These are phyloP conservation scores for Colletotrichum sp. DNA, from an alignment of 2,329 filamentous ascomycete species.

Conservation along the genomic window DNA sequence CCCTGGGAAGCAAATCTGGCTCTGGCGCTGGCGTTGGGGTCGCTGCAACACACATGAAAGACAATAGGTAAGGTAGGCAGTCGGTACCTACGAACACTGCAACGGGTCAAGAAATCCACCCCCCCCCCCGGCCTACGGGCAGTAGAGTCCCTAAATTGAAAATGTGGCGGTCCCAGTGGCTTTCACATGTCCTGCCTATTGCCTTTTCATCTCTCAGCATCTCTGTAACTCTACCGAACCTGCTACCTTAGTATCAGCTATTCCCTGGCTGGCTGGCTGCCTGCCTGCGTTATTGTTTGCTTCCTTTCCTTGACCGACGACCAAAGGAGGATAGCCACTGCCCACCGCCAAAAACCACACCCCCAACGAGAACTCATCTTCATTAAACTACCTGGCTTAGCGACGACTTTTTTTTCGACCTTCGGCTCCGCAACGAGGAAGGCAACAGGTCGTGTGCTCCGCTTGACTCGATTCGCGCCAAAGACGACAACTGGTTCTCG, in stretches of 20 bases:
- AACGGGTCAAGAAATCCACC: background rate
- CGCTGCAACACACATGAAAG: background rate
- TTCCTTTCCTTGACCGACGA: slow-evolving; percentile 13
- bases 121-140: background rate
- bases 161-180: background rate
- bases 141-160: background rate
- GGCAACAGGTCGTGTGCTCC: slow-evolving; percentile 19
- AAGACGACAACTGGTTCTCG: background rate
- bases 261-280: background rate
- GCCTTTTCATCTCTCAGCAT: background rate
- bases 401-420: background rate
- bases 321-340: slow-evolving; percentile 16
- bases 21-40: background rate
- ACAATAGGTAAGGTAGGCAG: background rate
- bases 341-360: background rate
- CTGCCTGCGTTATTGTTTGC: background rate
- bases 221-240: background rate
- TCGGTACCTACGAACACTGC: background rate
- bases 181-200: slow-evolving; percentile 15
- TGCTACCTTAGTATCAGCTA: background rate
- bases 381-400: background rate
- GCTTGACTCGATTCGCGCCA: background rate
- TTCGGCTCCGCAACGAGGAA: slow-evolving; percentile 9
- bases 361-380: slow-evolving; percentile 6
- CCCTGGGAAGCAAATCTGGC: background rate